Evolutionary conservation across 2,329 filamentous ascomycete genomes (phyloP), one percentile per base, ranked within the genome.

Genomic region (Xylaria sp.): DNA sequence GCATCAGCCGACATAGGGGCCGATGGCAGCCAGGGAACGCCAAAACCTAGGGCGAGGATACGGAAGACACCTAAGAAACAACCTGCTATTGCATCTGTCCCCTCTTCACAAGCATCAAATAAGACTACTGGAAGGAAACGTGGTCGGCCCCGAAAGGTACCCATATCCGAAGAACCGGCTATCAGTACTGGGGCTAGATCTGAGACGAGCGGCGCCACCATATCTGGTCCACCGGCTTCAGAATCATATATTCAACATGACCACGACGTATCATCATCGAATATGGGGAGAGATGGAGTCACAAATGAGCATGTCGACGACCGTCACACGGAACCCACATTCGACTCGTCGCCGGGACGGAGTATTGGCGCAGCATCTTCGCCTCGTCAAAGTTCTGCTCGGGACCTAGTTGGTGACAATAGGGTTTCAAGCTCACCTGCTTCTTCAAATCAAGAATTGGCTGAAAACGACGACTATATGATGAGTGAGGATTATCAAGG

Each of bases 1-100:
- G 75, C 73, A 49, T 63, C 72, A 63, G 49, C 57, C 40, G 64
- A 72, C 54, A 66, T 74, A 58, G 66, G 57, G 60, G 58, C 49
- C 68, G 51, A 77, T 73, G 66, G 68, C 69, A 65, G 75, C 71
- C 72, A 75, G 65, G 68, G 74, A 6, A 77, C 76, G 3, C 77
- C 80, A 1, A 76, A 79, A 51, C 69, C 78, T 11, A 82, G 80
- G 31, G 73, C 81, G 5, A 79, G 69, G 31, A 44, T 67, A 62
- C 72, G 74, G 42, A 79, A 75, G 60, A 79, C 76, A 4, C 76
- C 77, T 4, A 75, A 66, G 62, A 75, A 69, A 26, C 51, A 61
- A 10, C 46, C 73, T 38, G 63, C 73, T 2, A 58, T 65, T 9
- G 66, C 72, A 20, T 44, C 69, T 20, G 69, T 74, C 7, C 74